Percentiles rank a stretch among this genome's conserved stretches.
Conservation (phyloP, 129 eudicot genomes). For the Flaveria robusta region DNA sequence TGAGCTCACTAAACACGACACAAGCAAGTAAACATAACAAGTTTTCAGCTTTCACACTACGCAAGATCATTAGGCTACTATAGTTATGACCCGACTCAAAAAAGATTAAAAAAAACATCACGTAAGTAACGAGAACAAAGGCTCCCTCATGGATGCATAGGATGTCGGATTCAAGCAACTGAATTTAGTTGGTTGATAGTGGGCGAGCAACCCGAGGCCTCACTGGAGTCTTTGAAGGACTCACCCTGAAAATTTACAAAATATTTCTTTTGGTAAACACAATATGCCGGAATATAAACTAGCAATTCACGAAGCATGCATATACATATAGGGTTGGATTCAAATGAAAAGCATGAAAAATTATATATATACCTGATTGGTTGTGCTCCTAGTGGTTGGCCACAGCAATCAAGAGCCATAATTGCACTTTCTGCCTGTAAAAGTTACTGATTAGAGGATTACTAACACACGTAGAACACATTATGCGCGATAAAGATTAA, state of each 20-base stretch:
- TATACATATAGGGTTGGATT: not conserved
- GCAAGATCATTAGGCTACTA: slow-evolving; percentile 21
- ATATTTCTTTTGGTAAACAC: not conserved
- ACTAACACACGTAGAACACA: not conserved
- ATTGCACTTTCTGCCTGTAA: slow-evolving; percentile 94
- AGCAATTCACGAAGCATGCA: not conserved
- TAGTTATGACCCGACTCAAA: not conserved
- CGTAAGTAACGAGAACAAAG: slow-evolving; percentile 35
- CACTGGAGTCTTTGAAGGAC: slow-evolving; percentile 99
- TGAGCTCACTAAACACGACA: slow-evolving; percentile 32
- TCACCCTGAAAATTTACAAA: slow-evolving; percentile 59
- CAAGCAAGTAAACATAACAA: slow-evolving; percentile 25
- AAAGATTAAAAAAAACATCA: slow-evolving; percentile 6
- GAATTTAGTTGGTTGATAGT: slow-evolving; percentile 41
- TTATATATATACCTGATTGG: slow-evolving; percentile 60
- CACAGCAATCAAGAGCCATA: slow-evolving; percentile 88
- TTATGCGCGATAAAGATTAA: not conserved
- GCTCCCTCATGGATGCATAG: slow-evolving; percentile 28
- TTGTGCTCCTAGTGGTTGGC: slow-evolving; percentile 79
- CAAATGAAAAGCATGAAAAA: too few relatives aligned
- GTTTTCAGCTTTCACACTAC: slow-evolving; percentile 36
- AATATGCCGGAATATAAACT: not conserved
- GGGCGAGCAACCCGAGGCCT: slow-evolving; percentile 93
- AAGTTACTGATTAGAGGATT: not conserved
- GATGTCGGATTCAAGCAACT: slow-evolving; percentile 22